phyloP scores from a whole-genome alignment of 1,284 basidiomycete genomes.

The Amylostereum areolatum region DNA sequence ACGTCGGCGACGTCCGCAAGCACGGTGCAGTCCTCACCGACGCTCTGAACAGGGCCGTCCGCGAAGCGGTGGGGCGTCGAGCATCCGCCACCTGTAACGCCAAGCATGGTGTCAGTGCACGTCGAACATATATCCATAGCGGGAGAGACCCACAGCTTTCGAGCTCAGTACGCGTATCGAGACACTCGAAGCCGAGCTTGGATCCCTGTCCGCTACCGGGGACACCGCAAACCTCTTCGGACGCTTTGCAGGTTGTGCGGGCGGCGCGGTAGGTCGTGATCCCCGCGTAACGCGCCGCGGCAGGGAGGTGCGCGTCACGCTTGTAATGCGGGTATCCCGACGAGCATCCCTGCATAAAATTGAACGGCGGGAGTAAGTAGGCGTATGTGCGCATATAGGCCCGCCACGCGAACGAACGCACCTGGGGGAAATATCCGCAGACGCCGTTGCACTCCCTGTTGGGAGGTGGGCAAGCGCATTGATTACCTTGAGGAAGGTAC shows the following conservation, averaged over 20 bases:
- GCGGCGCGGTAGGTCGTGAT: not conserved
- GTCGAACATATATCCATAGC: not conserved
- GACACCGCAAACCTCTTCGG: slow-evolving; percentile 19
- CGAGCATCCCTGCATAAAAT: not conserved
- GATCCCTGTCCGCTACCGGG: slow-evolving; percentile 10
- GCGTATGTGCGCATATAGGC: no score
- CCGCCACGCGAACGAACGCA: not conserved
- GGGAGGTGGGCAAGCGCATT: slow-evolving; percentile 8
- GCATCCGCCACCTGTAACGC: slow-evolving; percentile 28
- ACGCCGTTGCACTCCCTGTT: slow-evolving; percentile 10
- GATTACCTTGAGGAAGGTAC: slow-evolving; percentile 1
- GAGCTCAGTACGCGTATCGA: slow-evolving; percentile 20
- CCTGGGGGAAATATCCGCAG: slow-evolving; percentile 4
- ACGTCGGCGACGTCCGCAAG: slow-evolving; percentile 24
- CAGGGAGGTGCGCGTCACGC: not conserved
- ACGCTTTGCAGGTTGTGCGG: slow-evolving; percentile 12
- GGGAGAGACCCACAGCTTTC: slow-evolving; percentile 23
- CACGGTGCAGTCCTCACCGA: slow-evolving; percentile 25
- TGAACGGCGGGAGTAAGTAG: not conserved
- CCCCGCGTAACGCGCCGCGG: not conserved
- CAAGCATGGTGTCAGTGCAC: not conserved
- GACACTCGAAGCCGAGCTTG: slow-evolving; percentile 18
- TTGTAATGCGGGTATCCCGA: not conserved
- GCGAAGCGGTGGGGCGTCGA: slow-evolving; percentile 14
- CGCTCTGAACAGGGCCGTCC: not conserved